A percentile compares a stretch with the other conserved stretches of the same genome.
phyloP scores from a whole-genome alignment of 129 eudicot species.

The Dittrichia graveolens region DNA sequence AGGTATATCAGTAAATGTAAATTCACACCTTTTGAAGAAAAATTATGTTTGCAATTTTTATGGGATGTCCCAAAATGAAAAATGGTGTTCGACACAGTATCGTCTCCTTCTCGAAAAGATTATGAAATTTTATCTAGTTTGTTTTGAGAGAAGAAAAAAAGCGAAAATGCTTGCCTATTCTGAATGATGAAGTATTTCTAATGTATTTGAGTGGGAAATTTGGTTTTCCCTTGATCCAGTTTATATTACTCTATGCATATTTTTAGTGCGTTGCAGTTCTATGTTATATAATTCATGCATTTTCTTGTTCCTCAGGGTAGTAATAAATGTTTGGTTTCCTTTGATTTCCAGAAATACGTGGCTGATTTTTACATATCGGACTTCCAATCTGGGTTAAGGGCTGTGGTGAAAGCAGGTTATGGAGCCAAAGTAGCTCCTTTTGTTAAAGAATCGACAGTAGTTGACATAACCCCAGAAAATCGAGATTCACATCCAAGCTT shows the following conservation, averaged over 20 bases:
- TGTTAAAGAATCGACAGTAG: constrained; percentile 72
- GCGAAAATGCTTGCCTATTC: too few relatives aligned
- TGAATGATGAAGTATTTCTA: too few relatives aligned
- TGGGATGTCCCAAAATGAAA: not conserved
- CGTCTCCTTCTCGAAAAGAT: not conserved
- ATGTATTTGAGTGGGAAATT: too few relatives aligned
- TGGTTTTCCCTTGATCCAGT: too few relatives aligned
- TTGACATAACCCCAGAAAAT: constrained; percentile 67
- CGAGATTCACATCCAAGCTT: constrained; percentile 68
- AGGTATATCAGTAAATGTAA: not conserved
- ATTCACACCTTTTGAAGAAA: not conserved
- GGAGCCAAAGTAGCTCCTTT: constrained; percentile 94
- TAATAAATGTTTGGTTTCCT: constrained; percentile 17
- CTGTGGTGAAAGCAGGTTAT: constrained; percentile 91
- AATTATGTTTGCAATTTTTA: not conserved
- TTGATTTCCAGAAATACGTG: constrained; percentile 66
- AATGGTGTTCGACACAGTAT: not conserved
- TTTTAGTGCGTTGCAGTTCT: not conserved
- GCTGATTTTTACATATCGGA: constrained; percentile 97
- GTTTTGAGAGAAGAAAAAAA: too few relatives aligned
- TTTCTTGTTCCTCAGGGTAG: not conserved
- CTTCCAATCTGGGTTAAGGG: constrained; percentile 90
- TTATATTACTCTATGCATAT: too few relatives aligned
- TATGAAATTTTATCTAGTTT: not conserved
- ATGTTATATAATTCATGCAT: not conserved